phyloP scores from a whole-genome alignment of 2,329 filamentous ascomycete species.

The Biscogniauxia marginata region DNA sequence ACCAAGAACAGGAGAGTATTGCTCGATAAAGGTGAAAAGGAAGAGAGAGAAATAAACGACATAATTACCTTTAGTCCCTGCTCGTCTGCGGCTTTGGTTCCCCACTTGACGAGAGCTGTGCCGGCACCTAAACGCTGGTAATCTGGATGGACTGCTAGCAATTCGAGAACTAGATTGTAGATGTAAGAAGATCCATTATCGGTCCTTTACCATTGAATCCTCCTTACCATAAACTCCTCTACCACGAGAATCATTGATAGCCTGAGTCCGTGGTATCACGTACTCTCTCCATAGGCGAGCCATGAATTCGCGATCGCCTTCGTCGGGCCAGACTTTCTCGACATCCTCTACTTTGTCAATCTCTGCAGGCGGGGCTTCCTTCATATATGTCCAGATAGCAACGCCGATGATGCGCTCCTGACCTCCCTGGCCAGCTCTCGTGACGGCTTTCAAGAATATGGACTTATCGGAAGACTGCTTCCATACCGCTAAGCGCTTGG shows the following conservation, averaged over 20 bases:
- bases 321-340: constrained; percentile 21
- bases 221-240: constrained; percentile 23
- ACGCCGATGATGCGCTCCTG: constrained; percentile 18
- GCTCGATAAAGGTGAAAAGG: neutral
- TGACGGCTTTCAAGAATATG: constrained; percentile 21
- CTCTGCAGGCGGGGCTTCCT: constrained; percentile 16
- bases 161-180: constrained; percentile 21
- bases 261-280: constrained; percentile 17
- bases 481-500: constrained; percentile 18
- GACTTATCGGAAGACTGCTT: constrained; percentile 9
- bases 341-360: constrained; percentile 20
- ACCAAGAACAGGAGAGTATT: neutral
- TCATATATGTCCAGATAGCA: constrained; percentile 27
- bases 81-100: constrained; percentile 18
- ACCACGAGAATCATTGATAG: constrained; percentile 9
- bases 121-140: constrained; percentile 23
- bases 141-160: constrained; percentile 22
- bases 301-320: constrained; percentile 23
- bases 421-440: neutral
- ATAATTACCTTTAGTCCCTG: constrained; percentile 13
- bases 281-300: constrained; percentile 23
- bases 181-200: neutral
- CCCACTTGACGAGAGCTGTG: constrained; percentile 23
- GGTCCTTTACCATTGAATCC: neutral
- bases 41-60: neutral